Evolutionary conservation across 345 rosid genomes (phyloP), one percentile per base, ranked within the genome.

Genomic region (Hibiscus syriacus): DNA sequence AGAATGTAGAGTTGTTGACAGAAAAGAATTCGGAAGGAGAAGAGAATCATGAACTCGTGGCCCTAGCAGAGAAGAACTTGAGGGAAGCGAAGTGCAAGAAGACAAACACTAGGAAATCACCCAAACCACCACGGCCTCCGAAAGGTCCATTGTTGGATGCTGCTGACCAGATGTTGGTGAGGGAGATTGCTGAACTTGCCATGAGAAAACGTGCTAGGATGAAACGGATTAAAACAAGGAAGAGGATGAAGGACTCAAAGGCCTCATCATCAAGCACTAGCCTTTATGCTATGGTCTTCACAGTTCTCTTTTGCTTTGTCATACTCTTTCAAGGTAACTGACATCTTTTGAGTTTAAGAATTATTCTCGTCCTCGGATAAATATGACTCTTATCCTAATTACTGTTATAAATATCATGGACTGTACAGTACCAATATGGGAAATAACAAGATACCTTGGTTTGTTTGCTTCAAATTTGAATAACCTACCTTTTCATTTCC

Each of bases 91-190:
- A 77, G 55, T 69, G 46, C 3, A 80, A 82, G 74, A 82, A 82
- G n/a, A n/a, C n/a, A 65, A 81, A 66, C 72, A 45, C 81, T 20
- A 86, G 85, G 72, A 83, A 81, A 69, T 78, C 96, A 72, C 79
- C 92, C 22, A 90, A 83, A 76, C 98, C 98, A 6, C 98, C 98
- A 0, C 79, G 91, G 56, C 97, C 98, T 59, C 98, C 97, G 0
- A 89, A 80, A 76, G 91, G 91, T 67, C 94, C 90, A 0, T 74
- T 71, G 54, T 64, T 90, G 60, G 87, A 87, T 86, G 92, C 80
- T 27, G 89, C 88, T 25, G 98, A 93, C 73, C 88, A 84, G 78
- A 85, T 82, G 79, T 68, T 93, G 76, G 83, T 85, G 64, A 83
- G 78, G 74, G 97, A 90, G 78, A 85, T 89, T 34, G 68, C 94